A percentile compares a stretch with the other conserved stretches of the same genome.
Conservation (phyloP, 2,329 filamentous ascomycete genomes). For the Cephalotrichum gorgonifer region DNA sequence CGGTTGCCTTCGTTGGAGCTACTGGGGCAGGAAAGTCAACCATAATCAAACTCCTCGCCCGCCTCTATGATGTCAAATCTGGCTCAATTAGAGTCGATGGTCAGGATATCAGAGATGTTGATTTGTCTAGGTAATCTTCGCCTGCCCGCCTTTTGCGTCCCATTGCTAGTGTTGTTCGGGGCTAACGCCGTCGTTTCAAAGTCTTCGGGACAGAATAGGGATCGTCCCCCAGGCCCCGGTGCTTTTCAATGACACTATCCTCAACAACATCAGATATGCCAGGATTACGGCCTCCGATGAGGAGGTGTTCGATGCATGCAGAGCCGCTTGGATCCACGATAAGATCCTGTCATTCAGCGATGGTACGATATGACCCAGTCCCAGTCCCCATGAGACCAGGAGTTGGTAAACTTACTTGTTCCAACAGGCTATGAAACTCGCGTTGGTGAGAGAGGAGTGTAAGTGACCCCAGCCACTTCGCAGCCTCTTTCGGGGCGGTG, state of each 20-base stretch:
- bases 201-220: conserved; percentile 42
- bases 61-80: conserved; percentile 45
- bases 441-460: conserved; percentile 41
- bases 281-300: conserved; percentile 42
- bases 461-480: conserved; percentile 10
- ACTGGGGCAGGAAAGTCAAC: conserved; percentile 52
- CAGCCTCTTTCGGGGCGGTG: not conserved
- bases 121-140: conserved; percentile 38
- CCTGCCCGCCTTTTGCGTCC: not conserved
- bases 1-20: conserved; percentile 49
- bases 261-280: conserved; percentile 50
- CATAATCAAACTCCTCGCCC: conserved; percentile 45
- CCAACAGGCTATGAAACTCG: conserved; percentile 33
- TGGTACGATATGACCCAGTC: conserved; percentile 18
- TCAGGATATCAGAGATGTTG: conserved; percentile 44
- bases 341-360: conserved; percentile 44
- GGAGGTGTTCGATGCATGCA: conserved; percentile 43
- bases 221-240: conserved; percentile 46
- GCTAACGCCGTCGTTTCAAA: conserved; percentile 12
- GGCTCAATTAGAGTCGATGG: conserved; percentile 46
- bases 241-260: conserved; percentile 47
- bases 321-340: conserved; percentile 46
- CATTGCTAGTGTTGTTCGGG: not conserved
- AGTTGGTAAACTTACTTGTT: not conserved
- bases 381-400: not conserved